These are phyloP conservation scores for Favolaschia claudopus DNA, from an alignment of 768 basidiomycete genomes.

Conservation along the genomic window DNA sequence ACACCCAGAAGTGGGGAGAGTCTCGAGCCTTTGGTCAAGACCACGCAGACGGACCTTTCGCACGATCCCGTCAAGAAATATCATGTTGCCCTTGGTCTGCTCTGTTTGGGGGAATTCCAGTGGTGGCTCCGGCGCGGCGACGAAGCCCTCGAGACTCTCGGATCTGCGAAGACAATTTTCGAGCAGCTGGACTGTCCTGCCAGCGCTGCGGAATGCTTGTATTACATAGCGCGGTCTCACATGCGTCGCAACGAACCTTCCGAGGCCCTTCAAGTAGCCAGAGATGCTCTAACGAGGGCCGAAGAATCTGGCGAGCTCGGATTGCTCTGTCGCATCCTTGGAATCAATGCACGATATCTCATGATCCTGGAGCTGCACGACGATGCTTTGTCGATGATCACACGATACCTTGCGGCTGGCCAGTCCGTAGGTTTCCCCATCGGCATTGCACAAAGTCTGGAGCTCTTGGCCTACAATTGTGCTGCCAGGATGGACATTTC, in stretches of 20 bases:
- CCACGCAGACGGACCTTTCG: no score
- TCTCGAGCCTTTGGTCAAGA: no score
- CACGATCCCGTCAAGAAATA: no score
- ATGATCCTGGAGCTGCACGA: no score
- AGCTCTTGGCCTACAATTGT: conserved; percentile 13
- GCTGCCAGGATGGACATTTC: conserved; percentile 3
- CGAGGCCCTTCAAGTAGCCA: conserved; percentile 6
- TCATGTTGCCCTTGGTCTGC: no score
- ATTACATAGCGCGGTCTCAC: neutral
- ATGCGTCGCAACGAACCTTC: neutral
- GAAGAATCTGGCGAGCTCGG: no score
- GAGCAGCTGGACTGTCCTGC: neutral
- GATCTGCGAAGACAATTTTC: conserved; percentile 10
- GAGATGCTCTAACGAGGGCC: no score
- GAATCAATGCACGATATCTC: no score
- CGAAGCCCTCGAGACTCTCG: neutral
- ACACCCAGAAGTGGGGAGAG: no score
- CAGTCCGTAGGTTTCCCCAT: neutral
- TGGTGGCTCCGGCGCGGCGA: no score
- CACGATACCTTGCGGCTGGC: neutral
- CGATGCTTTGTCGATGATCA: neutral
- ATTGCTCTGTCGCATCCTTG: no score
- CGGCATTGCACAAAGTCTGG: conserved; percentile 16
- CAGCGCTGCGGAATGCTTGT: conserved; percentile 18
- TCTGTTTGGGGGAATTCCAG: no score